Evolutionary conservation across 345 rosid species (phyloP), one percentile per base, ranked within the genome.

Genomic region (Erysimum cheiranthoides): DNA sequence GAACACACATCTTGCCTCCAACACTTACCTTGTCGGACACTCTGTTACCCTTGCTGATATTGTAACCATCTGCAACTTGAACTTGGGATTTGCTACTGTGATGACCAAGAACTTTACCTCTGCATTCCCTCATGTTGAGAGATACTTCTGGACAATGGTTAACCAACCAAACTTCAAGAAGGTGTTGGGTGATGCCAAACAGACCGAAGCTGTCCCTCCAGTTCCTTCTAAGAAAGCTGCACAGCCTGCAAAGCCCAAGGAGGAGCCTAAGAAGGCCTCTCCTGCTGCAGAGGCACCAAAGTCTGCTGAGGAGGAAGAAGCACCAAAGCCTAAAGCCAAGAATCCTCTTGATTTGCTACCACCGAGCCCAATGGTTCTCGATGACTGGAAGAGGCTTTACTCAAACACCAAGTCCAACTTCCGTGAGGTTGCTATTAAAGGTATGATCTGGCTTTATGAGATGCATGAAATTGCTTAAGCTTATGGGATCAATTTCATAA

Each of bases 341-440:
- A 94, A 92, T 69, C 93, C 93, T 57, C 98, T 94, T 38, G 98
- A 94, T 70, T 83, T 89, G 71, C 85, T 94, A 70, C 97, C 96
- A 32, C 96, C 97, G 0, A 91, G 97, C 81, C 83, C 83, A 84
- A 94, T 94, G 98, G 69, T 94, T 30, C 84, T 94, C 9, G 97
- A 94, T 81, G 97, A 94, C 1, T 94, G 98, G 98, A 94, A 94
- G 90, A 90, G 98, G 88, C 96, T 94, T 9, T 92, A 92, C 82
- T 94, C 98, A 0, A 92, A 94, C 84, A 94, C 98, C 58, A 94
- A 92, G 74, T 81, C 90, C 64, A 94, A 94, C 81, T 94, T 94
- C 90, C 98, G 97, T 17, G 95, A 94, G 76, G 93, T 94, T 69
- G 98, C 98, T 12, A 86, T 94, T 35, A 89, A 88, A 86, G 98